Evolutionary conservation across 345 rosid species (phyloP), one percentile per base, ranked within the genome.

Genomic region (Ceriops zippeliana): DNA sequence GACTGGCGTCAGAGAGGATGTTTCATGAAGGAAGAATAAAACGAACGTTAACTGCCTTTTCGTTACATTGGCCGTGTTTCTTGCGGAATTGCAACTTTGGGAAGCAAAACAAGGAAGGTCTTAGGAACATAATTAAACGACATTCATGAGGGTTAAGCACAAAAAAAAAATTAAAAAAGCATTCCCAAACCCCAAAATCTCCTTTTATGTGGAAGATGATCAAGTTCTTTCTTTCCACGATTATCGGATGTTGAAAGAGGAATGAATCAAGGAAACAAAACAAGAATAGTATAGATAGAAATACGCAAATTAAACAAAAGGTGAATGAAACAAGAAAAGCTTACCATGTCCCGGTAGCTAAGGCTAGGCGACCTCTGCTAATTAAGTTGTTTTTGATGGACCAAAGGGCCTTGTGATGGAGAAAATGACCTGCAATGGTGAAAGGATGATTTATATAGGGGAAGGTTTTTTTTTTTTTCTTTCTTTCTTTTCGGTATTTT

Each of bases 31-130:
- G 52, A n/a, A 46, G 19, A 17, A 61, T 52, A n/a, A 63, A 76
- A 63, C 72, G 53, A 68, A 68, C 76, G 37, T 56, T 62, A 71
- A 76, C 75, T 22, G 58, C 70, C 69, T 72, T 68, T 65, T 60
- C 61, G 80, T 63, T 67, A 66, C 65, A 42, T 70, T 71, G n/a
- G 58, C 51, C 31, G 21, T 51, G 24, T 62, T 58, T 68, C 62
- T 34, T 21, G 67, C 46, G 30, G 30, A 47, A 38, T 47, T 30
- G 66, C 38, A n/a, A 20, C 28, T n/a, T 5, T 2, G 47, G 4
- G 13, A 42, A 10, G 16, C 47, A 11, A 38, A 42, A 42, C 47
- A 2, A 2, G 15, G 16, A 11, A 42, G 16, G 16, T 13, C 6
- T 7, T 32, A 2, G 34, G 16, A 31, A 10, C 2, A 27, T 6